These are phyloP conservation scores for Yamadazyma olivae DNA, from an alignment of 805 yeast species.

Conservation along the genomic window DNA sequence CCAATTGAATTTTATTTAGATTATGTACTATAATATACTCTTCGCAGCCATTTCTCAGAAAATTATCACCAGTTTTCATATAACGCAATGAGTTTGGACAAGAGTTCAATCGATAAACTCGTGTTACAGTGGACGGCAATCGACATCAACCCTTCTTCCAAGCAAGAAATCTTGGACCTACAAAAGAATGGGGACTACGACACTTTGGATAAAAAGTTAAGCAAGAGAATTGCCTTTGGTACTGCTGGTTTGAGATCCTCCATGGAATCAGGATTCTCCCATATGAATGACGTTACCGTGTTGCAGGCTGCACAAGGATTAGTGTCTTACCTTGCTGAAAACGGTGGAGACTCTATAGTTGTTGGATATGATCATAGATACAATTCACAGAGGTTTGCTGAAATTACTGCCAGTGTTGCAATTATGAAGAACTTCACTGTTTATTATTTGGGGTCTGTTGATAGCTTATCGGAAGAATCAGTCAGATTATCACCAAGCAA, in stretches of 20 bases:
- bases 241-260: slow-evolving; percentile 88
- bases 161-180: slow-evolving; percentile 52
- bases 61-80: not conserved
- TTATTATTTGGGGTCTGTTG: slow-evolving; percentile 47
- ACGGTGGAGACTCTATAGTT: slow-evolving; percentile 46
- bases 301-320: slow-evolving; percentile 88
- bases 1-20: not conserved
- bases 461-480: slow-evolving; percentile 28
- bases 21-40: not conserved
- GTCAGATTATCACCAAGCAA: slow-evolving; percentile 4
- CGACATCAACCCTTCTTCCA: slow-evolving; percentile 44
- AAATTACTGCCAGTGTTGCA: slow-evolving; percentile 74
- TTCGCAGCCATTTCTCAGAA: not conserved
- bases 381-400: slow-evolving; percentile 77
- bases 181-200: slow-evolving; percentile 32
- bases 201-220: slow-evolving; percentile 50
- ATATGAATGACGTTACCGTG: slow-evolving; percentile 87
- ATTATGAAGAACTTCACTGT: slow-evolving; percentile 66
- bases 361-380: slow-evolving; percentile 91
- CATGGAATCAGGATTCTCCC: slow-evolving; percentile 88
- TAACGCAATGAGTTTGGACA: not conserved
- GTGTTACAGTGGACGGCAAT: slow-evolving; percentile 35
- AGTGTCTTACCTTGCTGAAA: slow-evolving; percentile 43
- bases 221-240: slow-evolving; percentile 74
- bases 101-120: slow-evolving; percentile 15